These are phyloP conservation scores for Halenospora varia DNA, from an alignment of 495 filamentous ascomycete species.

Conservation along the genomic window DNA sequence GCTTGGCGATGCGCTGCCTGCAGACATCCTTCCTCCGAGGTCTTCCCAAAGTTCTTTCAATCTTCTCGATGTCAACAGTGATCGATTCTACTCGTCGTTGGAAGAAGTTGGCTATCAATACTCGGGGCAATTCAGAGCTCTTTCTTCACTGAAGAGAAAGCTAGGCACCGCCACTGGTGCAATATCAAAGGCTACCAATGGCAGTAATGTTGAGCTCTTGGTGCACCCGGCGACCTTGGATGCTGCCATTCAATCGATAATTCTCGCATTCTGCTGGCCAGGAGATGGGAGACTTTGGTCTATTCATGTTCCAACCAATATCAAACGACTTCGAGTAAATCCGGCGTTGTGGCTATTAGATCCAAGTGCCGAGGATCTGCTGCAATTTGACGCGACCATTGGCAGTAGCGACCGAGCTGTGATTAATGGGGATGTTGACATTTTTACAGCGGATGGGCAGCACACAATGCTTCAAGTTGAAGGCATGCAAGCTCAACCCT, in stretches of 20 bases:
- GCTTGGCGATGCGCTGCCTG: neutral
- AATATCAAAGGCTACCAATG: neutral
- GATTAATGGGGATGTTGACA: neutral
- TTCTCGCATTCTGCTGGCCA: conserved; percentile 36
- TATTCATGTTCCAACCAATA: conserved; percentile 29
- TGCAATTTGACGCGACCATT: neutral
- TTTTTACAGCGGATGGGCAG: neutral
- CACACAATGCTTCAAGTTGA: neutral
- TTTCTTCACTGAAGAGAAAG: neutral
- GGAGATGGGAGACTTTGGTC: conserved; percentile 28
- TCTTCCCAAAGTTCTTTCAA: neutral
- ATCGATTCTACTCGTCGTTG: neutral
- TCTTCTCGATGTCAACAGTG: neutral
- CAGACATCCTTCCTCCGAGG: neutral
- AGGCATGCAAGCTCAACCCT: neutral
- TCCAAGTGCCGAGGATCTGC: neutral
- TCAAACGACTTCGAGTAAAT: conserved; percentile 26
- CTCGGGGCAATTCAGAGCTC: neutral
- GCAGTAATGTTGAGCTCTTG: neutral
- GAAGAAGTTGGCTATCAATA: neutral
- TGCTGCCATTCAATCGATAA: conserved; percentile 37
- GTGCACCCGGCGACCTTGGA: conserved; percentile 40
- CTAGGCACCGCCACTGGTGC: neutral
- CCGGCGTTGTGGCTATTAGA: neutral
- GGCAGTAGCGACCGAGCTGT: neutral